Base-by-base conservation (phyloP, 331 rosid species). In the Malus hybrid region DNA sequence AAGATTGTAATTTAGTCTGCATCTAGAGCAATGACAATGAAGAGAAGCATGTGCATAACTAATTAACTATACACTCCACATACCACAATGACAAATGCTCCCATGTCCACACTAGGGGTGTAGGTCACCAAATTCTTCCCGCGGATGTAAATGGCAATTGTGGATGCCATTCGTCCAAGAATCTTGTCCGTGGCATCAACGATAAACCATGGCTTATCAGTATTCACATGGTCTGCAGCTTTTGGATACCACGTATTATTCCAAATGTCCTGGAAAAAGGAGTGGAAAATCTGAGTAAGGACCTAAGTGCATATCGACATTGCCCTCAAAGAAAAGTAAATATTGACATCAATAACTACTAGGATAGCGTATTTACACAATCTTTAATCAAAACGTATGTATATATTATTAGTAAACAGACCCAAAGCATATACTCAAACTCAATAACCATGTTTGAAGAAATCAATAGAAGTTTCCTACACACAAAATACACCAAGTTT, bases 91-190 rank as follows among this genome's bases (percentile, higher is more conserved):
- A 92, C 93, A 79, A 92, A 94, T 1, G 96, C 93, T 61, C 97
- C 97, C 99, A 94, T 94, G 88, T 92, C 97, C 57, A 94, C 99
- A 76, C 97, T 94, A 10, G 96, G 96, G 64, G 96, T 90, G 77
- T 79, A 92, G 61, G 97, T 92, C 5, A 84, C 85, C 54, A 88
- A 70, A 73, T 90, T 82, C 78, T 94, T 92, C 76, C 98, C 99
- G 11, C 97, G 83, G 79, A 92, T 92, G 75, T 87, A 75, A 81
- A 85, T 88, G 28, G 99, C 93, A 65, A 94, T 92, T 1, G 99
- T 92, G 10, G 97, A 94, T 65, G 99, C 97, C 54, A 94, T 76
- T 79, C 99, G 86, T 55, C 97, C 97, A 67, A 94, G 96, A 84
- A 94, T 84, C 83, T 88, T 87, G 76, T 92, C 96, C 2, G 91